Conservation (phyloP, 2,329 filamentous ascomycete species). For the Fonsecaea multimorphosa region DNA sequence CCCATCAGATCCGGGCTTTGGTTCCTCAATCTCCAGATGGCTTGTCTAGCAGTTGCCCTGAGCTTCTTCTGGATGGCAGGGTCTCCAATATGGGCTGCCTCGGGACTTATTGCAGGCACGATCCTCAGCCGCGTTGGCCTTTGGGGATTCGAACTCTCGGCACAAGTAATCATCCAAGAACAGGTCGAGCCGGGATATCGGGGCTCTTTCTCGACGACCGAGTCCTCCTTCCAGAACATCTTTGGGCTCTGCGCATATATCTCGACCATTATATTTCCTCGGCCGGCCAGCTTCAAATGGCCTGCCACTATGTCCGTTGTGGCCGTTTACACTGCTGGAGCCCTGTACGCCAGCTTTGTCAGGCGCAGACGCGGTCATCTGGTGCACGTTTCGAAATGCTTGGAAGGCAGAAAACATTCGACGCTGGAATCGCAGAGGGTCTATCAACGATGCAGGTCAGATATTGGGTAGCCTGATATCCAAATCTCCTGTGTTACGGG, state of each 20-base stretch:
- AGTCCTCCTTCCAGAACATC: slow-evolving; percentile 70
- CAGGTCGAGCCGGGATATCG: slow-evolving; percentile 58
- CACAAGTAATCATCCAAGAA: slow-evolving; percentile 67
- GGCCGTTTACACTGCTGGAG: slow-evolving; percentile 58
- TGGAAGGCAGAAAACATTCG: slow-evolving; percentile 18
- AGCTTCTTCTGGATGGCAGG: slow-evolving; percentile 50
- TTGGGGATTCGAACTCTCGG: slow-evolving; percentile 67
- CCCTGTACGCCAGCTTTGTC: slow-evolving; percentile 51
- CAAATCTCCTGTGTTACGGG: not conserved
- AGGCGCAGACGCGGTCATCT: slow-evolving; percentile 65
- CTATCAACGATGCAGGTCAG: not conserved
- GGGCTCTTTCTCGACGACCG: slow-evolving; percentile 72
- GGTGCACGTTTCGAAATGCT: slow-evolving; percentile 54
- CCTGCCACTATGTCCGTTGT: slow-evolving; percentile 65
- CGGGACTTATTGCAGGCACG: slow-evolving; percentile 58
- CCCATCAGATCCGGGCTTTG: slow-evolving; percentile 71
- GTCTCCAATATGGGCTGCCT: slow-evolving; percentile 49
- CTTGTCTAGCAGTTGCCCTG: slow-evolving; percentile 57
- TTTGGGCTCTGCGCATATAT: slow-evolving; percentile 73
- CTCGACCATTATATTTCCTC: slow-evolving; percentile 68
- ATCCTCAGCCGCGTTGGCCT: slow-evolving; percentile 66
- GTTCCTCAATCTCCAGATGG: slow-evolving; percentile 72
- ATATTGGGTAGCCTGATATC: not conserved
- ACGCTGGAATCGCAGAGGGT: not conserved
- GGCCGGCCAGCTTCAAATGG: slow-evolving; percentile 68